A percentile compares a stretch with the other conserved stretches of the same genome.
Conservation (phyloP, 345 rosid genomes). For the Crucihimalaya himalaica region DNA sequence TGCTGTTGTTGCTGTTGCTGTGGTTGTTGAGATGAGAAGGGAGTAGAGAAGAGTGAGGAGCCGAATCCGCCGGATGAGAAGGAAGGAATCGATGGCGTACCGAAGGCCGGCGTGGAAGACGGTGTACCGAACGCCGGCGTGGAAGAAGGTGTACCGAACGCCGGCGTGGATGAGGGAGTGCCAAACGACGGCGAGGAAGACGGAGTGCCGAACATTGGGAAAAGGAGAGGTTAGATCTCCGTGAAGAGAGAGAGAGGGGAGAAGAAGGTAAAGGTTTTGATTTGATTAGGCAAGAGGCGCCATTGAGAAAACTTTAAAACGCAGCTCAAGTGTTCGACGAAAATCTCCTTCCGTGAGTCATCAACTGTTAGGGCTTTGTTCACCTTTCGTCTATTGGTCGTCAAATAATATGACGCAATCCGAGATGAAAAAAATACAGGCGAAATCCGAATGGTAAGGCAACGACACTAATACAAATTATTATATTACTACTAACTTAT, state of each 20-base stretch:
- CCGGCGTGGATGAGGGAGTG: slow-evolving; percentile 43
- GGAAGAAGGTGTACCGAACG: slow-evolving; percentile 51
- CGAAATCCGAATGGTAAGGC: no score
- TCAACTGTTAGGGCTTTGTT: background rate
- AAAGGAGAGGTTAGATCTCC: slow-evolving; percentile 41
- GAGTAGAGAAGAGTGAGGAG: slow-evolving; percentile 69
- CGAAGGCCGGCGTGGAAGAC: slow-evolving; percentile 54
- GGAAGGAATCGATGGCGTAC: slow-evolving; percentile 59
- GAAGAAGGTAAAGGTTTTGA: background rate
- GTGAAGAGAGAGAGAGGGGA: background rate
- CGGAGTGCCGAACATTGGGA: slow-evolving; percentile 55
- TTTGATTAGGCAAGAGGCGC: slow-evolving; percentile 23
- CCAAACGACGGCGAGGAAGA: slow-evolving; percentile 61
- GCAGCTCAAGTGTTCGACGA: slow-evolving; percentile 30
- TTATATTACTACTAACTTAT: no score
- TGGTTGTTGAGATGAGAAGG: slow-evolving; percentile 66
- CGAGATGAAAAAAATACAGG: no score
- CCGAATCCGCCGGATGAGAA: slow-evolving; percentile 64
- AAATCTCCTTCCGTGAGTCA: slow-evolving; percentile 4
- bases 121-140: slow-evolving; percentile 56
- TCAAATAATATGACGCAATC: no score
- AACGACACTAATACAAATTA: no score
- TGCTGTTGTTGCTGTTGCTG: slow-evolving; percentile 46
- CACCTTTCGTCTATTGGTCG: background rate
- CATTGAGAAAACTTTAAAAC: slow-evolving; percentile 7